These are phyloP conservation scores for Microcera coccophila DNA, from an alignment of 2,329 filamentous ascomycete species.

Conservation along the genomic window DNA sequence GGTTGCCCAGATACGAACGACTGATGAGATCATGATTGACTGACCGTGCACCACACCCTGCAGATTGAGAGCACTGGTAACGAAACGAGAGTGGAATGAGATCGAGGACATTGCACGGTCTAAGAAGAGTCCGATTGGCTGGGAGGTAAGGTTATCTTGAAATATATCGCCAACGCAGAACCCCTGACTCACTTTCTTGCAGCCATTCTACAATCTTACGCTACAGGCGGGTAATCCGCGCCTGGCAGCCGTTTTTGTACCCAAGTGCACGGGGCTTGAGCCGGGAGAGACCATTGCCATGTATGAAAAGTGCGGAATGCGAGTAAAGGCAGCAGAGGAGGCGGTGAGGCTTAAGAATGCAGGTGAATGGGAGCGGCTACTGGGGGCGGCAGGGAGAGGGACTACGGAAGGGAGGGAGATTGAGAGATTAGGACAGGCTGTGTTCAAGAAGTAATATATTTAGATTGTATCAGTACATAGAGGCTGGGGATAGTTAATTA, in stretches of 20 bases:
- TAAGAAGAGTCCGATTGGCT: constrained; percentile 88
- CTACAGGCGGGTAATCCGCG: constrained; percentile 86
- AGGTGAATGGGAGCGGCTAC: constrained; percentile 67
- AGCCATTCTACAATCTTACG: constrained; percentile 90
- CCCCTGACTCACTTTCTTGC: too few species aligned
- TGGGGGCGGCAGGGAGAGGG: constrained; percentile 67
- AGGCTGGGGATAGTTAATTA: too few species aligned
- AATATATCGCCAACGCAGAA: too few species aligned
- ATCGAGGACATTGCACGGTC: constrained; percentile 78
- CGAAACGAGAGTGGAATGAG: constrained; percentile 86
- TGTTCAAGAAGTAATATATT: constrained; percentile 47
- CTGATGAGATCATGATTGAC: constrained; percentile 7
- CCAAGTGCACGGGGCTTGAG: constrained; percentile 74
- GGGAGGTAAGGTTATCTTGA: constrained; percentile 76
- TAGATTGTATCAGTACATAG: too few species aligned
- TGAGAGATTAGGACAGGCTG: constrained; percentile 67
- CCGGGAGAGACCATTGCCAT: constrained; percentile 73
- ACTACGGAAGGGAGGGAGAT: constrained; percentile 71
- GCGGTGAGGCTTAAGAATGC: constrained; percentile 77
- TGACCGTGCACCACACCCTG: constrained; percentile 15
- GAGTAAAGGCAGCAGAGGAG: constrained; percentile 86
- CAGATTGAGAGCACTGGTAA: constrained; percentile 80
- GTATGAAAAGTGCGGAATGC: constrained; percentile 94
- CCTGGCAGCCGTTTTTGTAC: constrained; percentile 76
- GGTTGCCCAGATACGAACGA: background rate